Evolutionary conservation across 1,284 basidiomycete genomes (phyloP), one percentile per base, ranked within the genome.

Genomic region (Irpex rosettiformis): DNA sequence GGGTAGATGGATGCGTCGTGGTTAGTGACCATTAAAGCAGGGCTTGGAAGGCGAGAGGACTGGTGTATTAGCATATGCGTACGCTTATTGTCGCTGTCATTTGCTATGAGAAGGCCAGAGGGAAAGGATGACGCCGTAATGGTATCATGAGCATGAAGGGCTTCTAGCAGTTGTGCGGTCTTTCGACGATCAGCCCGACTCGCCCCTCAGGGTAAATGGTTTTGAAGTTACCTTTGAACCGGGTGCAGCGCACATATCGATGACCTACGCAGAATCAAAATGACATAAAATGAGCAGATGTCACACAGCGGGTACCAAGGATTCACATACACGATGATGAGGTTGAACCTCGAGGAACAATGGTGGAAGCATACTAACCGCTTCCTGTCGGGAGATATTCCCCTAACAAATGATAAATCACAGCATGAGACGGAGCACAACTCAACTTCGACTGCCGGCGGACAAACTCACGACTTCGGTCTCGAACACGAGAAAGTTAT

Each of bases 211-310:
- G 30, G 47, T 16, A 43, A 52, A 10, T n/a, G 43, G 18, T 5
- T 29, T 29, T 25, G 7, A 29, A 8, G 18, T 56, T 58, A 87
- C 91, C 77, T 99, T 99, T 29, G 94, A 97, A 13, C 97, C 97
- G 1, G 97, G 97, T 1, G 97, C 96, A n/a, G 97, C 97, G 70
- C 96, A 99, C 91, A 98, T 94, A 75, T 99, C 96, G 66, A 99
- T 86, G 40, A 94, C 93, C 89, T 94, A 61, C 13, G 10, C 5
- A 25, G 25, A 10, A 28, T 28, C 10, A 8, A 22, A 25, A 24
- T 29, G 21, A 51, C 48, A 29, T 22, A 37, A 37, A 47, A 28
- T 33, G 52, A 33, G 51, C 13, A 18, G 24, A 11, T 45, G 49
- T 24, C 24, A 22, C 25, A 51, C 29, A 18, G 43, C 29, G 27